These are phyloP conservation scores for Fraxinus cuspidata DNA, from an alignment of 257 asterid genomes.

Conservation along the genomic window DNA sequence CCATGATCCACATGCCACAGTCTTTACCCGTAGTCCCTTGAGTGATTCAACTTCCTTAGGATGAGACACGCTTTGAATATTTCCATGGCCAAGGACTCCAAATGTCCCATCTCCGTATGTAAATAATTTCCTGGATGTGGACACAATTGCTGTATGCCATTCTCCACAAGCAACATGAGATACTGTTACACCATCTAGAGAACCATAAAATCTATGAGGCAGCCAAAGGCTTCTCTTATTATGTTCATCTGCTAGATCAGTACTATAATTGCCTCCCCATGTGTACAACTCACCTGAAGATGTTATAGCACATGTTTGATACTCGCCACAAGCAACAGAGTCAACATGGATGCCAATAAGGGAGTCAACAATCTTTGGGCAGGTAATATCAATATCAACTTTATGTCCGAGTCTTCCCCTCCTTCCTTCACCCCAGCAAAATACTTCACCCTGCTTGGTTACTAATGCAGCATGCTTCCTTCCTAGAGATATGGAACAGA, in stretches of 20 bases:
- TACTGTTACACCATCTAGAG: slow-evolving; percentile 36
- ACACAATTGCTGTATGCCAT: slow-evolving; percentile 53
- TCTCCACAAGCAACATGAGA: slow-evolving; percentile 49
- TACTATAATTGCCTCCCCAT: slow-evolving; percentile 41
- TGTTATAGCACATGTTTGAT: slow-evolving; percentile 46
- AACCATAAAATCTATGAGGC: slow-evolving; percentile 40
- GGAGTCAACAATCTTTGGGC: slow-evolving; percentile 41
- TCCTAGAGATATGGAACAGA: slow-evolving; percentile 39
- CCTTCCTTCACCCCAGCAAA: slow-evolving; percentile 54
- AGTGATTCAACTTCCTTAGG: slow-evolving; percentile 55
- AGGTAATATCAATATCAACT: slow-evolving; percentile 33
- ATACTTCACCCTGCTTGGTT: slow-evolving; percentile 53
- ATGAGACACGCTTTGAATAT: slow-evolving; percentile 32
- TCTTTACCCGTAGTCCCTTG: slow-evolving; percentile 36
- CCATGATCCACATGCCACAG: slow-evolving; percentile 62
- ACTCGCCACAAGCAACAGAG: slow-evolving; percentile 46
- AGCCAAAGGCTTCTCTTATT: slow-evolving; percentile 42
- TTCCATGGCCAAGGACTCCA: slow-evolving; percentile 59
- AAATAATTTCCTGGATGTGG: slow-evolving; percentile 40
- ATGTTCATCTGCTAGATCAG: slow-evolving; percentile 29
- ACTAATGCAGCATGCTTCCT: slow-evolving; percentile 44
- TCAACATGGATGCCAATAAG: slow-evolving; percentile 30
- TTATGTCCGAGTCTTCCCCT: slow-evolving; percentile 52
- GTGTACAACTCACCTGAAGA: slow-evolving; percentile 43
- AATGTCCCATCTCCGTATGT: slow-evolving; percentile 56